A percentile compares a stretch with the other conserved stretches of the same genome.
phyloP scores from a whole-genome alignment of 2,329 filamentous ascomycete genomes.

The Lecanicillium sp. region DNA sequence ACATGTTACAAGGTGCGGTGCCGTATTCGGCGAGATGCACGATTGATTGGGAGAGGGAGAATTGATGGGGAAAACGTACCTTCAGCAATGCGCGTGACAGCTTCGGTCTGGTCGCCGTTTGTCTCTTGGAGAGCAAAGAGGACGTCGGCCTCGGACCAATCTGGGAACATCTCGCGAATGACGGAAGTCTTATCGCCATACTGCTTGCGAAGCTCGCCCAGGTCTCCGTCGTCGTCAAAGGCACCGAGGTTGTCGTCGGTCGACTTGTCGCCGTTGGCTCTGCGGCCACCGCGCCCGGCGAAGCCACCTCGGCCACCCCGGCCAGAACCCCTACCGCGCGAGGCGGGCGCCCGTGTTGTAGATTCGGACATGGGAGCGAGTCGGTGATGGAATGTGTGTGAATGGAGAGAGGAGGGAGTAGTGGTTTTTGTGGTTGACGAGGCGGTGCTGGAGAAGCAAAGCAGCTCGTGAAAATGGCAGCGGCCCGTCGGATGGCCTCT shows the following conservation, averaged over 20 bases:
- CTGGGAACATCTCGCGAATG: constrained; percentile 88
- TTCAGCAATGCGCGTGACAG: constrained; percentile 73
- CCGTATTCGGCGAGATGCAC: not conserved
- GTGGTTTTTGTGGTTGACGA: constrained; percentile 17
- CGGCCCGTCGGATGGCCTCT: constrained; percentile 32
- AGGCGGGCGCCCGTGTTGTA: constrained; percentile 72
- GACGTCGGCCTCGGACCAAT: constrained; percentile 93
- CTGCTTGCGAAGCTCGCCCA: constrained; percentile 86
- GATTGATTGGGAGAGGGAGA: not conserved
- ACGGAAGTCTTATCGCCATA: constrained; percentile 71
- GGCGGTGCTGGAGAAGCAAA: not conserved
- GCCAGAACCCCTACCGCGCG: constrained; percentile 84
- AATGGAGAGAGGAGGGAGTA: constrained; percentile 22
- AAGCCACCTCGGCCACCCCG: constrained; percentile 78
- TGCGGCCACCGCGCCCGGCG: constrained; percentile 63
- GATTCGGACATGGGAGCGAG: constrained; percentile 79
- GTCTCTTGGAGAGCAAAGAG: constrained; percentile 89
- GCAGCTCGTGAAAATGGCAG: constrained; percentile 11
- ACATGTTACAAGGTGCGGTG: constrained; percentile 7
- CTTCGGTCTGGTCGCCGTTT: constrained; percentile 66
- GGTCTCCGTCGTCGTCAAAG: constrained; percentile 77
- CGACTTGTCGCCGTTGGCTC: constrained; percentile 65
- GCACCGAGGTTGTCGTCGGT: constrained; percentile 51
- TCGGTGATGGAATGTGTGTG: constrained; percentile 30
- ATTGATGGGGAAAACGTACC: constrained; percentile 39